phyloP scores from a whole-genome alignment of 441 rosid genomes.

The Gossypium trilobum region DNA sequence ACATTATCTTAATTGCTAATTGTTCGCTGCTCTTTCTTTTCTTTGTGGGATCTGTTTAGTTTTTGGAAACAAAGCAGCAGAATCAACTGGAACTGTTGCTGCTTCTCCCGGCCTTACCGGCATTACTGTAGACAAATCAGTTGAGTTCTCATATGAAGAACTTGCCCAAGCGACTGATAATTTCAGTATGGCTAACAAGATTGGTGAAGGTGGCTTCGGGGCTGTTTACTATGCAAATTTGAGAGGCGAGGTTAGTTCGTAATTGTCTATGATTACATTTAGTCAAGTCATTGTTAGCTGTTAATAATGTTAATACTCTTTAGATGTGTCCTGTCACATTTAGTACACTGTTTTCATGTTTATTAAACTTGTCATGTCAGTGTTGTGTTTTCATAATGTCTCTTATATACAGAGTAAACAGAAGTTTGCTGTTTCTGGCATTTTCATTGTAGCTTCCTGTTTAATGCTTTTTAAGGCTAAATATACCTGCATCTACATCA shows the following conservation, averaged over 20 bases:
- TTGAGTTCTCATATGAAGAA: conserved; percentile 61
- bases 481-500: background rate
- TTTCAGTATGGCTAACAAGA: conserved; percentile 74
- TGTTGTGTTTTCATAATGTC: background rate
- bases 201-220: conserved; percentile 90
- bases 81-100: conserved; percentile 26
- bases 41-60: conserved; percentile 22
- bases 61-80: conserved; percentile 29
- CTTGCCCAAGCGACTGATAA: conserved; percentile 55
- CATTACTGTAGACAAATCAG: conserved; percentile 67
- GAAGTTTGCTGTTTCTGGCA: background rate
- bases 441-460: background rate
- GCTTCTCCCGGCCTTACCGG: conserved; percentile 44
- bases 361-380: background rate
- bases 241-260: conserved; percentile 70
- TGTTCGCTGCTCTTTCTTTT: background rate
- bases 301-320: background rate
- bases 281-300: background rate
- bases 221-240: conserved; percentile 84
- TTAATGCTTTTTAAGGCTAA: background rate
- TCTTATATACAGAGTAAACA: background rate
- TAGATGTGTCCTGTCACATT: background rate
- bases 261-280: background rate
- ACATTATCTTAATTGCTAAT: background rate
- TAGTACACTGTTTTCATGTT: background rate